Evolutionary conservation across 176 grass and related monocot species (phyloP).

Genomic region (Carex parvula): DNA sequence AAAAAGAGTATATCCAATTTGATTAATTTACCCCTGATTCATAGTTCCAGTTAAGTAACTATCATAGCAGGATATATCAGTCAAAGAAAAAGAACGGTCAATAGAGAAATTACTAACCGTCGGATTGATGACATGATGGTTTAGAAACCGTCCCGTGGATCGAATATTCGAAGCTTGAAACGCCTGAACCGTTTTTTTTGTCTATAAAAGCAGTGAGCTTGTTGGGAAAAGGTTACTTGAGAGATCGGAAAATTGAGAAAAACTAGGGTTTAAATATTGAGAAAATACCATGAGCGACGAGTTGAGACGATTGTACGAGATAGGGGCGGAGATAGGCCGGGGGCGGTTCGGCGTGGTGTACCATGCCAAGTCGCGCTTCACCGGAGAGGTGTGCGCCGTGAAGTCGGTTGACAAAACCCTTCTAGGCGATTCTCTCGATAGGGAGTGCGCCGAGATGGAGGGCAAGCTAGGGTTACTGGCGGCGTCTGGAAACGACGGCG

Average conservation of each 20-base stretch:
- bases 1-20: not conserved
- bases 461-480: slow-evolving; percentile 58
- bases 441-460: slow-evolving; percentile 56
- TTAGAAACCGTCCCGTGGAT: not conserved
- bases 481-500: slow-evolving; percentile 56
- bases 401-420: slow-evolving; percentile 71
- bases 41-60: not conserved
- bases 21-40: not conserved
- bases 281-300: slow-evolving; percentile 45
- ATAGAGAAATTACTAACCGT: not conserved
- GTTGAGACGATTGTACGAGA: slow-evolving; percentile 63
- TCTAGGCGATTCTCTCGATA: slow-evolving; percentile 63
- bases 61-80: not conserved
- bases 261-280: not conserved
- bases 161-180: slow-evolving; percentile 1
- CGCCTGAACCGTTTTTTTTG: not conserved
- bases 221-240: not conserved
- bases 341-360: slow-evolving; percentile 76
- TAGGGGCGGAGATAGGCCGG: slow-evolving; percentile 66
- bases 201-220: slow-evolving; percentile 1
- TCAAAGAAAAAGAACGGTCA: not conserved
- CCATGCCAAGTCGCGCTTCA: slow-evolving; percentile 54
- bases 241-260: not conserved
- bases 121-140: not conserved
- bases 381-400: slow-evolving; percentile 65